Conservation (phyloP, 345 rosid genomes). For the Psidium guajava region DNA sequence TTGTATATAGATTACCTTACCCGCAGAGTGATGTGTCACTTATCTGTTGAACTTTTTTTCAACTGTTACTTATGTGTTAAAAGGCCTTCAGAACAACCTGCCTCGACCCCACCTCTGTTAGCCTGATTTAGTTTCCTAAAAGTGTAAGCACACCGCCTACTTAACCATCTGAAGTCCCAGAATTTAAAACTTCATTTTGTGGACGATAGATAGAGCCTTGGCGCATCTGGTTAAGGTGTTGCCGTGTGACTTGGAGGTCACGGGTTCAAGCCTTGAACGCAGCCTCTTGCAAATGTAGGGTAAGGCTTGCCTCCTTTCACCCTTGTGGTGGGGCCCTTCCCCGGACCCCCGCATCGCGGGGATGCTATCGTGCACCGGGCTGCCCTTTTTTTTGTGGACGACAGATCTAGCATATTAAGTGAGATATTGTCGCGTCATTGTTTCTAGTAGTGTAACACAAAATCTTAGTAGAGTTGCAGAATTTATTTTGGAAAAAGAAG, state of each 20-base stretch:
- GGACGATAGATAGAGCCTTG: too few relatives aligned
- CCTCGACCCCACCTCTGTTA: not conserved
- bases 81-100: not conserved
- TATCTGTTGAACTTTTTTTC: not conserved
- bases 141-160: not conserved
- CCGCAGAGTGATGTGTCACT: not conserved
- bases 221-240: too few relatives aligned
- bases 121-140: not conserved
- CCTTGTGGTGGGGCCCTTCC: too few relatives aligned
- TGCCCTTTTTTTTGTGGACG: too few relatives aligned
- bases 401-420: not conserved
- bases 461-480: not conserved
- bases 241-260: too few relatives aligned
- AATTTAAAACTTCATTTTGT: not conserved
- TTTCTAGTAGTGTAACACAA: not conserved
- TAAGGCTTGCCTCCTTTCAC: too few relatives aligned
- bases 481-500: not conserved
- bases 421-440: not conserved
- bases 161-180: not conserved
- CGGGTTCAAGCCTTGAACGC: too few relatives aligned
- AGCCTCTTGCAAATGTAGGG: too few relatives aligned
- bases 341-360: too few relatives aligned
- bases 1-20: not conserved
- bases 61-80: not conserved
- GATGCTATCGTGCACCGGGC: too few relatives aligned